Percentiles rank a stretch among this genome's conserved stretches.
Conservation (phyloP, 139 green algal genomes). For the Diplosphaera chodatii region DNA sequence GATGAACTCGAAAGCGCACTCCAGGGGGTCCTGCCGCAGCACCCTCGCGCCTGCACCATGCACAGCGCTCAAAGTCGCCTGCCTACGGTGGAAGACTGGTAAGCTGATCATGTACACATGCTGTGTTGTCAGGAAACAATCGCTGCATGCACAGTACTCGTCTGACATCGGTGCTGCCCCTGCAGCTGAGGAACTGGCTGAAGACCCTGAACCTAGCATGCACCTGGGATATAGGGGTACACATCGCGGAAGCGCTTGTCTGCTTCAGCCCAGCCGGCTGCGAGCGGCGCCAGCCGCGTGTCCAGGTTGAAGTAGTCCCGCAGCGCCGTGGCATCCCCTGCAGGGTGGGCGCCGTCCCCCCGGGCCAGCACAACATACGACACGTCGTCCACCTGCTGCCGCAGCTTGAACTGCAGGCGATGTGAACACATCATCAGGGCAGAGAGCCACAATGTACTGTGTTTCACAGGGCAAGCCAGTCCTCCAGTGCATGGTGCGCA, state of each 20-base stretch:
- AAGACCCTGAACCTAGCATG: no score
- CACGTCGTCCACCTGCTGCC: constrained; percentile 63
- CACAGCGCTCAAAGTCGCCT: not conserved
- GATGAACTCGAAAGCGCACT: constrained; percentile 94
- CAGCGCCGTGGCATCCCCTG: constrained; percentile 40
- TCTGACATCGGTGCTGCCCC: no score
- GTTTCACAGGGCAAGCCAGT: no score
- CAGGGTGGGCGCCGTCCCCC: not conserved
- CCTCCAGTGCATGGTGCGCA: no score
- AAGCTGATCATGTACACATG: no score
- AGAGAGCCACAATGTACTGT: no score
- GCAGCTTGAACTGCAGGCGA: constrained; percentile 40
- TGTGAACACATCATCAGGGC: no score
- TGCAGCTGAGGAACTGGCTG: no score
- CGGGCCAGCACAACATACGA: constrained; percentile 62
- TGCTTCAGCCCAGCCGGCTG: constrained; percentile 31
- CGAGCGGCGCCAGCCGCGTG: constrained; percentile 37
- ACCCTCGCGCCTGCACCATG: constrained; percentile 53
- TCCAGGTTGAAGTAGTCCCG: constrained; percentile 80
- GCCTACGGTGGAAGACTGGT: not conserved
- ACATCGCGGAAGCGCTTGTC: constrained; percentile 56
- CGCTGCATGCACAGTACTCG: no score
- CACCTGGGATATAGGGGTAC: constrained; percentile 45
- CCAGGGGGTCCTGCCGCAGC: constrained; percentile 85
- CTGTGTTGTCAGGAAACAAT: no score